A percentile compares a stretch with the other conserved stretches of the same genome.
phyloP scores from a whole-genome alignment of 768 basidiomycete genomes.

The Trichaptum fuscoviolaceum region DNA sequence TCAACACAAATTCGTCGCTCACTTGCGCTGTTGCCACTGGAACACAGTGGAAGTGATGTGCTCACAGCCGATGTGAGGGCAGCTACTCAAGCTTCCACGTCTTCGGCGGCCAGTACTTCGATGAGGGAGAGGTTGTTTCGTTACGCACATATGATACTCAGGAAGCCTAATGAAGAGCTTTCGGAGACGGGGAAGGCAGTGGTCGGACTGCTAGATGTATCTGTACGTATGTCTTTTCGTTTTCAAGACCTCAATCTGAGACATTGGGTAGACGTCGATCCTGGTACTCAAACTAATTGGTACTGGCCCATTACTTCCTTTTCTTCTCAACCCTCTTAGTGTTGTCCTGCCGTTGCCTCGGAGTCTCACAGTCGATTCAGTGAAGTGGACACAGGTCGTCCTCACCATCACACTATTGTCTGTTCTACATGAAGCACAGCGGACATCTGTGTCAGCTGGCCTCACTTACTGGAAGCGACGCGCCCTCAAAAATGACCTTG shows the following conservation, averaged over 20 bases:
- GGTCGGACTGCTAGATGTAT: background rate
- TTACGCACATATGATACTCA: background rate
- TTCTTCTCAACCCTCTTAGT: constrained; percentile 18
- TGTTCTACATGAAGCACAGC: constrained; percentile 14
- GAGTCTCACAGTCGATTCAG: constrained; percentile 5
- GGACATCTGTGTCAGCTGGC: constrained; percentile 10
- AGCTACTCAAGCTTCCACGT: background rate
- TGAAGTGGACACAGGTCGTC: constrained; percentile 13
- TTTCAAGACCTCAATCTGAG: background rate
- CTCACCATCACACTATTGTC: constrained; percentile 11
- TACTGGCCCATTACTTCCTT: constrained; percentile 17
- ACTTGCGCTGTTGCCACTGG: background rate
- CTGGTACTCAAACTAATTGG: background rate
- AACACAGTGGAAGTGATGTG: background rate
- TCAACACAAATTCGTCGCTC: background rate
- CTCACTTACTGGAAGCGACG: constrained; percentile 8
- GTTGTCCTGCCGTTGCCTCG: constrained; percentile 17
- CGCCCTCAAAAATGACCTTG: constrained; percentile 6
- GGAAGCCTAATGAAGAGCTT: background rate
- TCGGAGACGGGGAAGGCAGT: background rate
- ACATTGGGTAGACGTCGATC: background rate
- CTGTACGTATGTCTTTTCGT: background rate
- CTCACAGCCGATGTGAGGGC: background rate
- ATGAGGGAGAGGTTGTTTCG: background rate
- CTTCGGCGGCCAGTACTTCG: background rate